Conservation (phyloP, 805 yeast genomes). For the Scheffersomyces spartinae region DNA sequence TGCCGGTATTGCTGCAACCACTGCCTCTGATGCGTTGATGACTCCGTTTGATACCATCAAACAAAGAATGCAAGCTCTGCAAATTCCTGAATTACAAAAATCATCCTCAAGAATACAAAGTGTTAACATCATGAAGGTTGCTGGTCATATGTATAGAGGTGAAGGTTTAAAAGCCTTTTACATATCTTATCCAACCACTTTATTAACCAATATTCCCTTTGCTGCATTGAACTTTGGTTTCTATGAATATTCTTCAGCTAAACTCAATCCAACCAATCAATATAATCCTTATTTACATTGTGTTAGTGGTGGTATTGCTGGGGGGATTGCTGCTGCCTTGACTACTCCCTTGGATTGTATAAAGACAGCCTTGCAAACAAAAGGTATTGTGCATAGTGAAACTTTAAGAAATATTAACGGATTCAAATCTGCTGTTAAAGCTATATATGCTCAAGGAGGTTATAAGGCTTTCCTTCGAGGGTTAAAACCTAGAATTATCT, state of each 20-base stretch:
- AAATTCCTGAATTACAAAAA: slow-evolving; percentile 14
- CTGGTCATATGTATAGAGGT: slow-evolving; percentile 36
- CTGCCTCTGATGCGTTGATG: slow-evolving; percentile 92
- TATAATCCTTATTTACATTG: slow-evolving; percentile 91
- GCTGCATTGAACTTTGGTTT: slow-evolving; percentile 90
- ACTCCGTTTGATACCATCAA: slow-evolving; percentile 93
- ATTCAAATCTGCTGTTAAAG: slow-evolving; percentile 57
- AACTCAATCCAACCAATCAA: slow-evolving; percentile 62
- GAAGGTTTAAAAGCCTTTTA: slow-evolving; percentile 80
- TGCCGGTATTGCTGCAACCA: slow-evolving; percentile 88
- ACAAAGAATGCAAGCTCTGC: slow-evolving; percentile 74
- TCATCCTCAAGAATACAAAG: too few species aligned
- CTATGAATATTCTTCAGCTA: slow-evolving; percentile 71
- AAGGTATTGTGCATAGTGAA: slow-evolving; percentile 42
- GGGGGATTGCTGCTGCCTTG: slow-evolving; percentile 88
- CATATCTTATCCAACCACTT: slow-evolving; percentile 88
- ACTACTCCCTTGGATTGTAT: slow-evolving; percentile 93
- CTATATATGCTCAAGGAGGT: slow-evolving; percentile 52
- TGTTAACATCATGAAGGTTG: slow-evolving; percentile 22
- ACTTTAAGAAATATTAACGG: slow-evolving; percentile 48
- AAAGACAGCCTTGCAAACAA: slow-evolving; percentile 83
- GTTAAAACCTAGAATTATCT: slow-evolving; percentile 78
- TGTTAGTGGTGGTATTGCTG: slow-evolving; percentile 86
- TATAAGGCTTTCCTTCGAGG: slow-evolving; percentile 69
- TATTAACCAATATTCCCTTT: slow-evolving; percentile 86